These are phyloP conservation scores for Ramaria sp. DNA, from an alignment of 768 basidiomycete species.

Conservation along the genomic window DNA sequence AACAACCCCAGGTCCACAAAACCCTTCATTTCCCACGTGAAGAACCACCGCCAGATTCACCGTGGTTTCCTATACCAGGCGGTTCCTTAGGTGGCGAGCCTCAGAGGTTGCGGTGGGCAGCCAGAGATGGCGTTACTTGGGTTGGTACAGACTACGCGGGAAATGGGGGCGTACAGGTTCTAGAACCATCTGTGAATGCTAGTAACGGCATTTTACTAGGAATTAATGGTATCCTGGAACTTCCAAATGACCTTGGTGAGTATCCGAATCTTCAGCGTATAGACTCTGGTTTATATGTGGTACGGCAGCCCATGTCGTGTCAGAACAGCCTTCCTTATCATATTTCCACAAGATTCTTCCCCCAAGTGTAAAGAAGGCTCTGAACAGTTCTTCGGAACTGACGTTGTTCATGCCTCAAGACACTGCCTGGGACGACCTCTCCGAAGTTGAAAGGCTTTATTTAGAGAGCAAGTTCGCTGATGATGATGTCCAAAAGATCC, in stretches of 20 bases:
- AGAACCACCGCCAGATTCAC: slow-evolving; percentile 63
- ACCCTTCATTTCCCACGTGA: slow-evolving; percentile 68
- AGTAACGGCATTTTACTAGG: slow-evolving; percentile 74
- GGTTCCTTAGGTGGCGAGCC: slow-evolving; percentile 74
- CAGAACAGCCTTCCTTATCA: slow-evolving; percentile 47
- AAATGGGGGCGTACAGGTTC: slow-evolving; percentile 55
- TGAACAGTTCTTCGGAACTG: slow-evolving; percentile 60
- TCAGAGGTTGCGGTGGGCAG: slow-evolving; percentile 63
- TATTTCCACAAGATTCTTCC: slow-evolving; percentile 70
- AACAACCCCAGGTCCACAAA: slow-evolving; percentile 30
- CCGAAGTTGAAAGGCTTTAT: slow-evolving; percentile 73
- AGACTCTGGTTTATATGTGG: slow-evolving; percentile 8
- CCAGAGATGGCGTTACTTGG: slow-evolving; percentile 35
- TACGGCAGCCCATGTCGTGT: slow-evolving; percentile 45
- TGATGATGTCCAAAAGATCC: slow-evolving; percentile 66
- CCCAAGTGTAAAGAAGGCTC: slow-evolving; percentile 37
- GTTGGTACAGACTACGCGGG: slow-evolving; percentile 76
- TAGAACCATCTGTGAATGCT: slow-evolving; percentile 45
- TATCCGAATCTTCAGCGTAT: slow-evolving; percentile 4
- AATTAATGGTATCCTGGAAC: slow-evolving; percentile 59
- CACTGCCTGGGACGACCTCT: slow-evolving; percentile 70
- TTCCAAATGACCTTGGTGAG: slow-evolving; percentile 68
- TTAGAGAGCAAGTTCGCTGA: slow-evolving; percentile 80
- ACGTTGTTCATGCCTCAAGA: slow-evolving; percentile 87
- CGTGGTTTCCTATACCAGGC: slow-evolving; percentile 78